Evolutionary conservation across 306 rosid genomes (phyloP).

Genomic region (Pyrus pyrifolia): DNA sequence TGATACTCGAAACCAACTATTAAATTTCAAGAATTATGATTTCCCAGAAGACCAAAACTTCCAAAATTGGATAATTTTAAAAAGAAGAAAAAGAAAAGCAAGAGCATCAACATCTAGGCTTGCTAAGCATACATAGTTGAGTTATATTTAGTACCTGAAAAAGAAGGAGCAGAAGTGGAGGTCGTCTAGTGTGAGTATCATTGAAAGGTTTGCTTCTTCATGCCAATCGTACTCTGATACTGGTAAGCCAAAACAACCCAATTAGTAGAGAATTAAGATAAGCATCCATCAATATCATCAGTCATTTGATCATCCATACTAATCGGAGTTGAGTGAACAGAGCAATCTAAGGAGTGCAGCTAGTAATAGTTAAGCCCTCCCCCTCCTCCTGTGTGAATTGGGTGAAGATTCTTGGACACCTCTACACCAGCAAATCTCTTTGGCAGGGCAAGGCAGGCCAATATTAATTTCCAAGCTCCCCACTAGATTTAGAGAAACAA

Average conservation of each 20-base stretch:
- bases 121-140: background rate
- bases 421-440: conserved; percentile 46
- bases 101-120: background rate
- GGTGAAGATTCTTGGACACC: conserved; percentile 47
- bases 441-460: conserved; percentile 29
- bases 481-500: conserved; percentile 26
- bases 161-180: conserved; percentile 34
- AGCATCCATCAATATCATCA: background rate
- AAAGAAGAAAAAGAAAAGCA: background rate
- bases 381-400: conserved; percentile 17
- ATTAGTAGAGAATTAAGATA: background rate
- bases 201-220: conserved; percentile 46
- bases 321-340: conserved; percentile 21
- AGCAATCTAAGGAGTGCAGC: conserved; percentile 40
- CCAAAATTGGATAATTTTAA: background rate
- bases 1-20: background rate
- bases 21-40: background rate
- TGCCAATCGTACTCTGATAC: conserved; percentile 29
- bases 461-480: conserved; percentile 14
- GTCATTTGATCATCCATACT: conserved; percentile 11
- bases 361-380: background rate
- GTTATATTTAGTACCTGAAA: conserved; percentile 40
- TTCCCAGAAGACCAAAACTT: background rate
- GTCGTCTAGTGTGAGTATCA: conserved; percentile 44
- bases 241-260: background rate